Evolutionary conservation across 352 stramenopile genomes (phyloP).

Genomic region (Thalassiosira oceanica): DNA sequence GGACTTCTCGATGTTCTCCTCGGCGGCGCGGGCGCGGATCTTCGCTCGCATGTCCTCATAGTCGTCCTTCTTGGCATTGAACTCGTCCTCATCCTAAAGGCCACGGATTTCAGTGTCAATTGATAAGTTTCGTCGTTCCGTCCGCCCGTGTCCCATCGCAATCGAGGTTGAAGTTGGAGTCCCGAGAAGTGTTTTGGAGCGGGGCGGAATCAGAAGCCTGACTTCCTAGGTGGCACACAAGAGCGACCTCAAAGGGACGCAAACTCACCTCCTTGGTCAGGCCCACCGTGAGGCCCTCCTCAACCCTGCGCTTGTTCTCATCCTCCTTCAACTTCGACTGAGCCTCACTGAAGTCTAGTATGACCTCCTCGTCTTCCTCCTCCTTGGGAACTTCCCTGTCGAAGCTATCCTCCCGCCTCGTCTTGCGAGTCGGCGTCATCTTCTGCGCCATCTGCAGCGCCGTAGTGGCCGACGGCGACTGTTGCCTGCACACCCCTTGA

Average conservation of each 20-base stretch:
- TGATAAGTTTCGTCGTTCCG: too few species aligned
- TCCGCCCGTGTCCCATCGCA: too few species aligned
- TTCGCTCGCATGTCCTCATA: slow-evolving; percentile 60
- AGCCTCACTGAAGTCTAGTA: slow-evolving; percentile 41
- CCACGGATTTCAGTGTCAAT: background rate
- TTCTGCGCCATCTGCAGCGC: slow-evolving; percentile 18
- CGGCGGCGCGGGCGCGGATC: slow-evolving; percentile 51
- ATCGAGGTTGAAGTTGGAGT: too few species aligned
- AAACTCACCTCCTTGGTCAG: slow-evolving; percentile 43
- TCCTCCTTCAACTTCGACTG: slow-evolving; percentile 44
- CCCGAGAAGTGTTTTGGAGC: too few species aligned
- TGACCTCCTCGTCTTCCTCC: slow-evolving; percentile 14
- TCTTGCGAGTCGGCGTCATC: slow-evolving; percentile 45
- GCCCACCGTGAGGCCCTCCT: slow-evolving; percentile 32
- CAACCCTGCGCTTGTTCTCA: slow-evolving; percentile 30
- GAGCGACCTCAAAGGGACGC: background rate
- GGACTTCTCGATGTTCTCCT: slow-evolving; percentile 65
- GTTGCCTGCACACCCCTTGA: background rate
- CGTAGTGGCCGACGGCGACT: background rate
- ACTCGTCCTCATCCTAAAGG: slow-evolving; percentile 43
- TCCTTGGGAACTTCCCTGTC: slow-evolving; percentile 5
- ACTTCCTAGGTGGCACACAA: background rate
- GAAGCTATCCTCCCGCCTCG: slow-evolving; percentile 33
- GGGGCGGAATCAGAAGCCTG: too few species aligned
- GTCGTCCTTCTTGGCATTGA: slow-evolving; percentile 42